Percentiles rank a stretch among this genome's conserved stretches.
Conservation (phyloP, 2,329 filamentous ascomycete genomes). For the Ophiostoma novo-ulmi region DNA sequence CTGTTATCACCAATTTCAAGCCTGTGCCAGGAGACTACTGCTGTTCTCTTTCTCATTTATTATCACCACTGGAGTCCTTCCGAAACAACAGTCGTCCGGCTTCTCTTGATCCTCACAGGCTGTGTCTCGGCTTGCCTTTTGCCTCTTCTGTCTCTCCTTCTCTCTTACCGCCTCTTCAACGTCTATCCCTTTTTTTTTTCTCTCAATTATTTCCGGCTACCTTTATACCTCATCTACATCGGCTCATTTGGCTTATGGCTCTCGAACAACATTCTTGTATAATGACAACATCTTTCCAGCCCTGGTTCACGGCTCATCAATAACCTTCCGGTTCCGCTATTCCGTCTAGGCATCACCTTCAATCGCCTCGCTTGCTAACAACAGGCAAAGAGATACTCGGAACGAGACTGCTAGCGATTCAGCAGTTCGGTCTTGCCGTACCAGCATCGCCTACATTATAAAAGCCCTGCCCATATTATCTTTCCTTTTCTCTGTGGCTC, state of each 20-base stretch:
- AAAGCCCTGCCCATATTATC: neutral
- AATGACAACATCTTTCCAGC: neutral
- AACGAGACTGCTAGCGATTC: neutral
- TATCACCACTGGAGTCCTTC: neutral
- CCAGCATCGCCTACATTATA: neutral
- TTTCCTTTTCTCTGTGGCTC: neutral
- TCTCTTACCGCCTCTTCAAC: neutral
- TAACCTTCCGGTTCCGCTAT: neutral
- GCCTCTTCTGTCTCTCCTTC: neutral
- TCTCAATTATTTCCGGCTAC: neutral
- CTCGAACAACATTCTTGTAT: neutral
- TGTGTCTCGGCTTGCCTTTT: slow-evolving; percentile 23
- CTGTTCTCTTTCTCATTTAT: neutral
- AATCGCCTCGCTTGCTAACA: neutral
- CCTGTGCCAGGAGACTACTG: neutral
- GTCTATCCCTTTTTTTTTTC: neutral
- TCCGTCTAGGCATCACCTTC: neutral
- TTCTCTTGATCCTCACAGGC: slow-evolving; percentile 18
- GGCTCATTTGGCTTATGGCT: neutral
- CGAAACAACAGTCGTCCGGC: slow-evolving; percentile 15
- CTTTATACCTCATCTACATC: neutral
- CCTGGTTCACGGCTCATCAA: neutral
- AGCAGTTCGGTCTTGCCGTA: neutral
- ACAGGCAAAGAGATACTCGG: neutral
- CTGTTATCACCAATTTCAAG: neutral